Evolutionary conservation across 495 filamentous ascomycete genomes (phyloP).

Genomic region (Aspergillus asperescens): DNA sequence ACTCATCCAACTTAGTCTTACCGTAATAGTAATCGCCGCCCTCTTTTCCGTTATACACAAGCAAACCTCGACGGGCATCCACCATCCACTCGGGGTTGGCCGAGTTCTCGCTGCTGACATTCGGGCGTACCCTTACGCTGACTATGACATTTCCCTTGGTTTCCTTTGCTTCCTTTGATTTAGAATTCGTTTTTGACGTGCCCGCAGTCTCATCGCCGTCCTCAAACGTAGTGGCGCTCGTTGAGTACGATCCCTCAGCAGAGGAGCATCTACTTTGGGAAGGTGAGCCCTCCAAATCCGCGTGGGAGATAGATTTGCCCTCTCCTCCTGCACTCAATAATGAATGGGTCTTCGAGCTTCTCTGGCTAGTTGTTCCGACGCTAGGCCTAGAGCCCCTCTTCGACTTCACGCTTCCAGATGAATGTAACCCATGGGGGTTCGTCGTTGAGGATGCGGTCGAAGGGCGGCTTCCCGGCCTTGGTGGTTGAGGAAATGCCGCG

Average conservation of each 20-base stretch:
- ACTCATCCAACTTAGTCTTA: no score
- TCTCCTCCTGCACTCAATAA: conserved; percentile 75
- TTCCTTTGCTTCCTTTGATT: conserved; percentile 60
- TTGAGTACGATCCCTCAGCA: conserved; percentile 83
- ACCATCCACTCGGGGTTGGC: conserved; percentile 86
- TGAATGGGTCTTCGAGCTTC: conserved; percentile 58
- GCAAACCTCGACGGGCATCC: conserved; percentile 73
- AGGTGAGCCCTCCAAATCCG: conserved; percentile 71
- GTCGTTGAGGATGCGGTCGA: conserved; percentile 39
- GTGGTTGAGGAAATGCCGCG: conserved; percentile 87
- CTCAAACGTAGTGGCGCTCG: conserved; percentile 82
- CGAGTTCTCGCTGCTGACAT: conserved; percentile 57
- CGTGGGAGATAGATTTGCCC: conserved; percentile 60
- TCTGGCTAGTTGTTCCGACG: conserved; percentile 42
- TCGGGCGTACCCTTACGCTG: conserved; percentile 88
- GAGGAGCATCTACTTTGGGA: conserved; percentile 85
- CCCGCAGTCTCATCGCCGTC: conserved; percentile 47
- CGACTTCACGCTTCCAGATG: conserved; percentile 26
- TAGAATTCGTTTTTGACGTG: conserved; percentile 25
- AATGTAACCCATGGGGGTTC: conserved; percentile 23
- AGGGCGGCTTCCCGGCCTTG: conserved; percentile 52
- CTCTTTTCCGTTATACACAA: conserved; percentile 81
- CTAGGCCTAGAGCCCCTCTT: conserved; percentile 39
- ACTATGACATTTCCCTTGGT: conserved; percentile 93
- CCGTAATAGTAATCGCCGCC: conserved; percentile 91